Base-by-base conservation (phyloP, 257 asterid species). In the Nicotiana tomentosiformis region DNA sequence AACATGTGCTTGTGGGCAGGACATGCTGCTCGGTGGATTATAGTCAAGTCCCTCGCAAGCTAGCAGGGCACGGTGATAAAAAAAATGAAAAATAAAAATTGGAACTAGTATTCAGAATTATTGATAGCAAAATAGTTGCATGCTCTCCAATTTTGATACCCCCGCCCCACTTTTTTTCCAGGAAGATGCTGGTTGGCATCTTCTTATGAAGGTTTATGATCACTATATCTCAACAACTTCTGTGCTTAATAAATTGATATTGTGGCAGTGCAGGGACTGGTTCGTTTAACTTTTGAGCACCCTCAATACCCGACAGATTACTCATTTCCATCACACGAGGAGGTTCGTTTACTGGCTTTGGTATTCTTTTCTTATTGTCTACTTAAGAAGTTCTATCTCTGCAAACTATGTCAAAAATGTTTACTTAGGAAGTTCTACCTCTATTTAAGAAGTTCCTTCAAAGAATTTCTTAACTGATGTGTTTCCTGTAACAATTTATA, bases 291-390 rank as follows among this genome's bases (percentile, higher is more conserved):
- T 32, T 72, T 91, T 81, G 92, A 85, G 88, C 93, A 96, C 89
- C 97, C 94, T 81, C 88, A 65, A 76, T 96, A 96, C 87, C 95
- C 95, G 16, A 33, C 80, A 43, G 98, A 96, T 78, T 96, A 93
- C 89, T 84, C 93, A 14, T 89, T 96, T 80, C 99, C 99, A 18
- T 94, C 98, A 26, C 85, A 93, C 23, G 93, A 93, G 58, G 98
- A 94, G 94, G 99, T 94, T 82, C 1, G 86, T 58, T 43, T 30
- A 46, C 29, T 65, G 30, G 39, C 72, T 23, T 43, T 83, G 51
- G n/a, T 51, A 53, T 39, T 64, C 15, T 39, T 18, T 23, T 32
- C 30, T 68, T 77, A 30, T 82, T n/a, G 32, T 23, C 69, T 77
- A 70, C 81, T 8, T 51, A 0, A 76, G 80, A 23, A 65, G 53